Base-by-base conservation (phyloP, 208 protist genomes). In the Angomonas deanei region DNA sequence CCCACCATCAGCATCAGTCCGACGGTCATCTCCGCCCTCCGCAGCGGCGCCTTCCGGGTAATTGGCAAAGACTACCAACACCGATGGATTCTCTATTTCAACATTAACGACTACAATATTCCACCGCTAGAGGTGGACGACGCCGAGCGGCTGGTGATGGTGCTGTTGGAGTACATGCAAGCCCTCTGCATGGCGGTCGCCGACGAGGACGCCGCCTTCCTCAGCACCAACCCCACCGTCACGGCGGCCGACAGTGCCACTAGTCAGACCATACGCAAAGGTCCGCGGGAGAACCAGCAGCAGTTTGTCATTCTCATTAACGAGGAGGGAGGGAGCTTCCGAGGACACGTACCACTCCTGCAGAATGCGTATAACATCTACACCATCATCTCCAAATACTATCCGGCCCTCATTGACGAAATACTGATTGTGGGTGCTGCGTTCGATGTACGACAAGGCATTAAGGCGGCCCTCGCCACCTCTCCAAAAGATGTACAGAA, bases 131-230 rank as follows among this genome's bases (percentile, higher is more conserved):
- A 83, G 46, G 26, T 55, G 49, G 70, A 84, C 31, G 83, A 90
- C 32, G 70, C 70, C 34, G 65, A 89, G 61, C 75, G 83, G 23
- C 56, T 93, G 26, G 30, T 79, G 1, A 72, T 82, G 13, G 49
- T 94, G 27, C 17, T 94, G 39, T 67, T 86, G 21, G 82, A 91
- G 72, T 94, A 88, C 61, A 86, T 91, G 70, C 79, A 90, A 47
- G 60, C 76, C 1, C 72, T 74, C 24, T 83, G 76, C 56, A 67
- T 77, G 23, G 48, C 68, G 36, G 53, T 57, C 34, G 65, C 54
- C 61, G 73, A 72, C 56, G 55, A 72, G 5, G 54, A 73, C 36
- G 64, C 36, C 28, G 54, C 63, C 23, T 65, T 48, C 62, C 50
- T 32, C 55, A 8, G 36, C 36, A 42, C 36, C 11, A n/a, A 42